Percentiles rank a stretch among this genome's conserved stretches.
Evolutionary conservation across 2,329 filamentous ascomycete species (phyloP).

Genomic region (Aspergillus caelatus): DNA sequence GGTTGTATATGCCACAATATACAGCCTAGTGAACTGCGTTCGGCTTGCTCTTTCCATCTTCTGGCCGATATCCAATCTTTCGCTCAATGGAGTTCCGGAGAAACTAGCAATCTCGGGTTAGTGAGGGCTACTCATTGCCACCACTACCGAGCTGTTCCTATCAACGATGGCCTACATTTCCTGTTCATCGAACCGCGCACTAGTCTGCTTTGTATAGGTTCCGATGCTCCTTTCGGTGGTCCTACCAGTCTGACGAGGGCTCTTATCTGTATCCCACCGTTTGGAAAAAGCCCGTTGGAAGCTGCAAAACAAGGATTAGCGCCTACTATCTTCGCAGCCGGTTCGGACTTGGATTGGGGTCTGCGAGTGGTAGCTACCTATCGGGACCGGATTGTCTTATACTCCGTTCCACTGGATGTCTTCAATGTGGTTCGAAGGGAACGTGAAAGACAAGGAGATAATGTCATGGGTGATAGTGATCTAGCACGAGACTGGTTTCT

Average conservation of each 20-base stretch:
- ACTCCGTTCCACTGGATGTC: conserved; percentile 62
- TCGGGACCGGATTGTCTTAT: conserved; percentile 57
- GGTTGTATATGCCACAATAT: conserved; percentile 34
- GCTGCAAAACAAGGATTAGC: conserved; percentile 28
- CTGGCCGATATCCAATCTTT: conserved; percentile 27
- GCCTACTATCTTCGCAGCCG: conserved; percentile 59
- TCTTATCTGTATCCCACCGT: conserved; percentile 56
- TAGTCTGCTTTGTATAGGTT: conserved; percentile 62
- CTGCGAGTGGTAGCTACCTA: conserved; percentile 63
- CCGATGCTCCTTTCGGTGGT: conserved; percentile 61
- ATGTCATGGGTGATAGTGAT: conserved; percentile 39
- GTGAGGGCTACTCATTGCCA: conserved; percentile 54
- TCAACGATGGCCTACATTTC: conserved; percentile 67
- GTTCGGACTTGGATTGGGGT: conserved; percentile 60
- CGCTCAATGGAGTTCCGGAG: conserved; percentile 26
- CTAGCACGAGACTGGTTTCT: conserved; percentile 37
- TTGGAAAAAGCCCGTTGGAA: conserved; percentile 16
- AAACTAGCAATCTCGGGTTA: conserved; percentile 30
- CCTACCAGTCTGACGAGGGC: conserved; percentile 62
- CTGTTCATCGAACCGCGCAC: conserved; percentile 65
- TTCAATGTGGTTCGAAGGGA: conserved; percentile 47
- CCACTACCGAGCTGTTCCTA: conserved; percentile 65
- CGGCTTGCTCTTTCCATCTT: too few species aligned
- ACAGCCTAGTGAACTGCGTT: conserved; percentile 17
- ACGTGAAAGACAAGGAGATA: conserved; percentile 33